Base-by-base conservation (phyloP, 352 stramenopile genomes). In the Phytopythium mirpurense region DNA sequence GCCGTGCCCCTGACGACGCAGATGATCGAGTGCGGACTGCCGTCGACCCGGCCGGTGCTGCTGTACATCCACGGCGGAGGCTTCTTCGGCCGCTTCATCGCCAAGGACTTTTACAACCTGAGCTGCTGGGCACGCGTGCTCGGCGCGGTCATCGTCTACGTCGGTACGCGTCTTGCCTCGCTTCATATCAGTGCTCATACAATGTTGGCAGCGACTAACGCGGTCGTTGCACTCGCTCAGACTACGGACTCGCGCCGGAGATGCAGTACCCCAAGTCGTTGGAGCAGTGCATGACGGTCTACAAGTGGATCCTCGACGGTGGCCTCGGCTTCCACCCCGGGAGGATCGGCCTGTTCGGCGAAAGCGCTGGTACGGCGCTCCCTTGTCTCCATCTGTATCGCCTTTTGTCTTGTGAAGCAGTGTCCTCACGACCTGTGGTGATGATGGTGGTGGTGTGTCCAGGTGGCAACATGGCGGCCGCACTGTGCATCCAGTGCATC, bases 41-140 rank as follows among this genome's bases (percentile, higher is more conserved):
- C 84, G 0, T 74, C 72, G 2, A 65, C 74, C 10, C 68, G 78
- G 0, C 84, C 82, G 0, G 86, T 95, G 43, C 65, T 96, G 0
- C 59, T 96, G 12, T 96, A 96, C 50, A 84, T 95, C 32, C 86
- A 96, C 41, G 86, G 86, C 21, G 86, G 86, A 12, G 86, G 84
- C 2, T 96, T 93, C 56, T 93, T 96, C 40, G 84, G 80, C 0
- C 75, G 82, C n/a, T 94, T 93, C 59, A 87, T 95, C 52, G 84
- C 82, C 11, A 91, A 90, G 49, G 86, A 95, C 54, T 83, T 84
- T 10, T 72, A 86, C 43, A 91, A 87, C 38, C 45, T 94, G 51
- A 87, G 76, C 1, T 59, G 68, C 23, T 95, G 85, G 87, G 80
- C 81, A 0, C 67, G 68, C 10, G 65, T 63, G 11, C 67, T 93